Evolutionary conservation across 495 filamentous ascomycete species (phyloP), one percentile per base, ranked within the genome.

Genomic region (Daldinia grandis): DNA sequence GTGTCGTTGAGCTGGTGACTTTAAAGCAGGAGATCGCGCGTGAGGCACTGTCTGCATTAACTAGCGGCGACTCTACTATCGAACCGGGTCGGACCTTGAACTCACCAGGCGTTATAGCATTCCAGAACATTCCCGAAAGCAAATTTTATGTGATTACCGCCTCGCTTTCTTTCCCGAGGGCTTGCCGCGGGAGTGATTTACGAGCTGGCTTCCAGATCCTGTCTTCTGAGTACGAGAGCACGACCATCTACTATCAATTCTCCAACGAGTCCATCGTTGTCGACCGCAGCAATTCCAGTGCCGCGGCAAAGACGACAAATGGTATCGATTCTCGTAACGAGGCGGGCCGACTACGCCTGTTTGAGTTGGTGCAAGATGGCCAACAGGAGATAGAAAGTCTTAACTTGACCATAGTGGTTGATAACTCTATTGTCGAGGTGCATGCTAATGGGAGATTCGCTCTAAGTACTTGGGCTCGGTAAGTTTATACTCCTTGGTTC

Each of bases 371-470:
- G 1, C 15, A 64, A 10, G 62, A 62, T n/a, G 59, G 66, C 19
- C 24, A 69, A 14, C 54, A 65, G 10, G 50, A 37, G 9, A 50
- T 65, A 5, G 79, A 81, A 47, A 72, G 68, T 2, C 68, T 80
- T 9, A 30, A 72, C 1, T 53, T 82, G 25, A 78, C 76, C 24
- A 76, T 83, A 8, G 81, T 78, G 47, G 77, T 83, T 7, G 81
- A 83, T 30, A 78, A 78, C 33, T 77, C 75, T 1, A 62, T 82
- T 58, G 60, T 83, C 0, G 81, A 83, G 62, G 73, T 83, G 4
- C 81, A 79, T 37, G 80, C 74, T 0, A 82, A 82, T 57, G 80
- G 78, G 35, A 72, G 81, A 28, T 82, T 82, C 17, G 77, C 77
- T 0, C 55, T 82, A 7, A 76, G 78, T 7, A 74, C 78, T 1